Percentiles rank a stretch among this genome's conserved stretches.
phyloP scores from a whole-genome alignment of 495 filamentous ascomycete species.

The Neurospora hispaniola region DNA sequence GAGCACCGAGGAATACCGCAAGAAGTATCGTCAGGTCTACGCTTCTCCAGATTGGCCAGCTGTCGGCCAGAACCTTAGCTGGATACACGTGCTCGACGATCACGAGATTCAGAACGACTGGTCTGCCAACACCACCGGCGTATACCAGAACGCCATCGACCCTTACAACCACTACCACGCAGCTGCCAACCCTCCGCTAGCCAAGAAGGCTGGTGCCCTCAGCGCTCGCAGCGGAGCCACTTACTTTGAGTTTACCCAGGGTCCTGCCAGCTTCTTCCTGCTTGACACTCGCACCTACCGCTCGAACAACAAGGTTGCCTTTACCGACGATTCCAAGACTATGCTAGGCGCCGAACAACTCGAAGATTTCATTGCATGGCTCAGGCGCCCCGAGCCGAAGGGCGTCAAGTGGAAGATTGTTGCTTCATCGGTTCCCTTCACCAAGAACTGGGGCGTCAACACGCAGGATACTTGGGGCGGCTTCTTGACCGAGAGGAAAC shows the following conservation, averaged over 20 bases:
- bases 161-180: slow-evolving; percentile 82
- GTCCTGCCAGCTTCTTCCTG: slow-evolving; percentile 89
- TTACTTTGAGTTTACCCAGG: slow-evolving; percentile 80
- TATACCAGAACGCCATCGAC: slow-evolving; percentile 68
- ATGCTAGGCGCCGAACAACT: slow-evolving; percentile 81
- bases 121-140: slow-evolving; percentile 59
- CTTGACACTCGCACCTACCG: slow-evolving; percentile 87
- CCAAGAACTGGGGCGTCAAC: slow-evolving; percentile 88
- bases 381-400: slow-evolving; percentile 53
- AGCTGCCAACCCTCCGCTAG: slow-evolving; percentile 66
- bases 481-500: slow-evolving; percentile 66
- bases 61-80: slow-evolving; percentile 63
- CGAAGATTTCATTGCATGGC: slow-evolving; percentile 64
- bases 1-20: slow-evolving; percentile 62
- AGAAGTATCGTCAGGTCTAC: slow-evolving; percentile 89
- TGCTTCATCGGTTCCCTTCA: slow-evolving; percentile 81
- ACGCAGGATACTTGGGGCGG: slow-evolving; percentile 85
- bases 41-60: slow-evolving; percentile 79
- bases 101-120: slow-evolving; percentile 95
- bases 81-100: slow-evolving; percentile 94
- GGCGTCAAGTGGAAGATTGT: slow-evolving; percentile 92
- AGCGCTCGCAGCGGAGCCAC: slow-evolving; percentile 42
- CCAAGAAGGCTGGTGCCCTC: slow-evolving; percentile 26
- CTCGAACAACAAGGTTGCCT: slow-evolving; percentile 41
- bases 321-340: slow-evolving; percentile 51